A percentile compares a stretch with the other conserved stretches of the same genome.
Conservation (phyloP, 1,139 yeast species). For the Candida gigantensis region DNA sequence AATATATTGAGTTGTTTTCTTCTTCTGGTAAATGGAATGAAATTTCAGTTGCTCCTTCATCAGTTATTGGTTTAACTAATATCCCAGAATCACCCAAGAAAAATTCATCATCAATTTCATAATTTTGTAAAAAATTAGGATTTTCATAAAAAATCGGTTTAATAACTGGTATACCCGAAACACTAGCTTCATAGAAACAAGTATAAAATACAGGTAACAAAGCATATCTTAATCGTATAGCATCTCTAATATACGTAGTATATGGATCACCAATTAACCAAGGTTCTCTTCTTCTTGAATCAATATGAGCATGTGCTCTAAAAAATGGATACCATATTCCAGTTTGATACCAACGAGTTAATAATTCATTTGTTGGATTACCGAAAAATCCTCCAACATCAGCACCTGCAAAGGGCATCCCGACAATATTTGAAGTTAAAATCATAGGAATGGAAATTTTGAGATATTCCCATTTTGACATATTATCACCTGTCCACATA, state of each 20-base stretch:
- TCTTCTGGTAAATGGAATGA: conserved; percentile 65
- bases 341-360: conserved; percentile 93
- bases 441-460: conserved; percentile 84
- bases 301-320: conserved; percentile 95
- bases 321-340: conserved; percentile 97
- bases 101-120: conserved; percentile 79
- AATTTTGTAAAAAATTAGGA: conserved; percentile 52
- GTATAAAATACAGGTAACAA: conserved; percentile 82
- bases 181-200: conserved; percentile 66
- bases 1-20: conserved; percentile 65
- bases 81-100: conserved; percentile 73
- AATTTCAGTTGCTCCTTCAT: conserved; percentile 42
- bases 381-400: conserved; percentile 98
- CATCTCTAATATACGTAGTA: conserved; percentile 65
- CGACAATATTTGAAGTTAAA: conserved; percentile 75
- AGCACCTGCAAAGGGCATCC: conserved; percentile 93
- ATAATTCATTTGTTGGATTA: conserved; percentile 75
- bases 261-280: conserved; percentile 81
- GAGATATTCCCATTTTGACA: conserved; percentile 88
- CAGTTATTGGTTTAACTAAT: conserved; percentile 79
- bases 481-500: conserved; percentile 98
- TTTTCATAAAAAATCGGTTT: conserved; percentile 72
- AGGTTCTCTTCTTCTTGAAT: conserved; percentile 89
- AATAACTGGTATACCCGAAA: conserved; percentile 68
- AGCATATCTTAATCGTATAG: conserved; percentile 70